Percentiles rank a stretch among this genome's conserved stretches.
phyloP scores from a whole-genome alignment of 768 basidiomycete genomes.

The Galerina sulciceps region DNA sequence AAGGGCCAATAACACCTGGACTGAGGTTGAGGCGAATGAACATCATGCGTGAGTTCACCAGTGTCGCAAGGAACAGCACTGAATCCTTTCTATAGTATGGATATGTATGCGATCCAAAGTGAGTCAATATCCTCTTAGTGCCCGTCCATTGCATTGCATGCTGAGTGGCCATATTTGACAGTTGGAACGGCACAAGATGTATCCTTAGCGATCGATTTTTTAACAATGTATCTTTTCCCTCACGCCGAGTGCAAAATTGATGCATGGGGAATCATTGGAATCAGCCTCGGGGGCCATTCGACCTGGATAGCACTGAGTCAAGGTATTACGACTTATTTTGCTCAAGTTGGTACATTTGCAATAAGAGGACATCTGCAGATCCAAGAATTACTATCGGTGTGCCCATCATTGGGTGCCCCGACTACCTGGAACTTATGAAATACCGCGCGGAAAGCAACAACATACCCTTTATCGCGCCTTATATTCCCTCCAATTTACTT shows the following conservation, averaged over 20 bases:
- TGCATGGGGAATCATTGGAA: constrained; percentile 75
- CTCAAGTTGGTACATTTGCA: neutral
- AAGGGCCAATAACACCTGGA: constrained; percentile 42
- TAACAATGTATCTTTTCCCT: constrained; percentile 78
- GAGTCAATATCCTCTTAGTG: constrained; percentile 9
- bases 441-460: constrained; percentile 53
- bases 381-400: constrained; percentile 48
- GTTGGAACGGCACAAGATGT: constrained; percentile 76
- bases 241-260: constrained; percentile 58
- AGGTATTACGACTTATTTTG: constrained; percentile 29
- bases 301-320: constrained; percentile 71
- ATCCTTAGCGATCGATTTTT: constrained; percentile 80
- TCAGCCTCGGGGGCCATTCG: constrained; percentile 85
- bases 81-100: constrained; percentile 31
- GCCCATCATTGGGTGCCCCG: constrained; percentile 73
- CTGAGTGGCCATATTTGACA: constrained; percentile 12
- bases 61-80: neutral
- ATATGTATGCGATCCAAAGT: constrained; percentile 55
- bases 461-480: constrained; percentile 50
- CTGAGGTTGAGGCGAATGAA: constrained; percentile 33
- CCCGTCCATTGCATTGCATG: neutral
- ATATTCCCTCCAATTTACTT: constrained; percentile 59
- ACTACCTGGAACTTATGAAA: constrained; percentile 61
- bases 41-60: constrained; percentile 41
- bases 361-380: constrained; percentile 32